These are phyloP conservation scores for Hyphodiscus hymeniophilus DNA, from an alignment of 495 filamentous ascomycete genomes.

Conservation along the genomic window DNA sequence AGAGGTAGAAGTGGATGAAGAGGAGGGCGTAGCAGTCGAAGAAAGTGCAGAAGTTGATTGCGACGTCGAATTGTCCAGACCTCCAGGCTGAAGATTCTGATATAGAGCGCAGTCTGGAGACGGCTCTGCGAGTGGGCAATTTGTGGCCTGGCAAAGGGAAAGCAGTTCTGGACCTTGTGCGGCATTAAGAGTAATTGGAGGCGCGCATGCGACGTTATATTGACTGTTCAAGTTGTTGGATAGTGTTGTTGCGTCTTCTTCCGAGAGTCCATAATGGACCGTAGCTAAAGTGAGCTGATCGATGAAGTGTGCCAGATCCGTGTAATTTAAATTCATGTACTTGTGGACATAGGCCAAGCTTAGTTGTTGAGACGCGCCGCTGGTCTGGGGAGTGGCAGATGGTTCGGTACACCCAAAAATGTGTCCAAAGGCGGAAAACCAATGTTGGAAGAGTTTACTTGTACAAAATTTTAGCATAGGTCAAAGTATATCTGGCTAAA, in stretches of 20 bases:
- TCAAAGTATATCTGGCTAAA: background rate
- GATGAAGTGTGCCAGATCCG: conserved; percentile 20
- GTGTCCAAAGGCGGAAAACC: conserved; percentile 12
- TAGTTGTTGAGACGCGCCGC: conserved; percentile 1
- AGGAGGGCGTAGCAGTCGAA: background rate
- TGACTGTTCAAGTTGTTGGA: conserved; percentile 5
- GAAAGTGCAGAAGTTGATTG: background rate
- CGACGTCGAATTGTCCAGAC: background rate
- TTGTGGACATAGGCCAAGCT: conserved; percentile 17
- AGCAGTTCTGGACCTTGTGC: conserved; percentile 3
- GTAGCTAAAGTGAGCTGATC: conserved; percentile 11
- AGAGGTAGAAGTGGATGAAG: background rate
- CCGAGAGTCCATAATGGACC: conserved; percentile 16
- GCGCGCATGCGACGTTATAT: conserved; percentile 20
- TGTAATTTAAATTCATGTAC: conserved; percentile 22
- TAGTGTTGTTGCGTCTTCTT: conserved; percentile 14
- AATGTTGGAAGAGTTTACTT: conserved; percentile 19
- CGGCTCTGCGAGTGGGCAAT: conserved; percentile 16
- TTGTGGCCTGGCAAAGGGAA: conserved; percentile 14
- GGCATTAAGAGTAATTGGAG: background rate
- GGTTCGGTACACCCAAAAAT: conserved; percentile 18
- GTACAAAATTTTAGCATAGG: background rate
- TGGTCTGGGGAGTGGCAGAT: conserved; percentile 1
- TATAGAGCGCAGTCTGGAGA: conserved; percentile 17
- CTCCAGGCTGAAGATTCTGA: conserved; percentile 9